Base-by-base conservation (phyloP, 2,329 filamentous ascomycete genomes). In the Seiridium unicorne region DNA sequence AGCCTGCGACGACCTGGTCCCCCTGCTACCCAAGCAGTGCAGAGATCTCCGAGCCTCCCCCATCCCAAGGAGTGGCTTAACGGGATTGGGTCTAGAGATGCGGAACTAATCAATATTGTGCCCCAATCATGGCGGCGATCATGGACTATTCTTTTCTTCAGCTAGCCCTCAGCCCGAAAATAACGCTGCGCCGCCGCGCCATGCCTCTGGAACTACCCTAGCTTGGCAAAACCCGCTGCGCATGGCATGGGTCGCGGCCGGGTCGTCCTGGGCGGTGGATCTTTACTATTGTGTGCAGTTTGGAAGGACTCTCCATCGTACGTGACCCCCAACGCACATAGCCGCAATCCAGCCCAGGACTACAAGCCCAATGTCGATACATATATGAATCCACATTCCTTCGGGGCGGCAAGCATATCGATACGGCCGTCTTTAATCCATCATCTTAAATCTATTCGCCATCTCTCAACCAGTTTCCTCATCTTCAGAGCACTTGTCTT, bases 361-460 rank as follows among this genome's bases (percentile, higher is more conserved):
- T 26, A 26, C 18, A 26, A 26, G 38, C 13, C 56, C 47, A 40
- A 42, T 58, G 56, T 59, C 57, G 44, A 46, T 35, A 36, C 49
- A 18, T 60, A 60, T 57, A 60, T 60, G 47, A 60, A 57, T 48
- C 57, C 57, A 47, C 49, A 46, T 11, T 36, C 40, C 57, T 48
- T n/a, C 57, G 10, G 18, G 49, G 26, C 18, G 26, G 7, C 38
- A 13, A 13, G 6, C n/a, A 53, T 44, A 11, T 31, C 13, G 11
- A 44, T 11, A 34, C 42, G 44, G 38, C 32, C 42, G 44, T 38
- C 13, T 26, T 32, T 31, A 9, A 31, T 13, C 46, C 48, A 42
- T 8, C 13, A 8, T 48, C 46, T 48, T 26, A 26, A 26, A 26
- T 26, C 18, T 26, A 26, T 26, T 26, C 18, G 18, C 18, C 18